phyloP scores from a whole-genome alignment of 768 basidiomycete species.

The Leucogyrophana mollusca region DNA sequence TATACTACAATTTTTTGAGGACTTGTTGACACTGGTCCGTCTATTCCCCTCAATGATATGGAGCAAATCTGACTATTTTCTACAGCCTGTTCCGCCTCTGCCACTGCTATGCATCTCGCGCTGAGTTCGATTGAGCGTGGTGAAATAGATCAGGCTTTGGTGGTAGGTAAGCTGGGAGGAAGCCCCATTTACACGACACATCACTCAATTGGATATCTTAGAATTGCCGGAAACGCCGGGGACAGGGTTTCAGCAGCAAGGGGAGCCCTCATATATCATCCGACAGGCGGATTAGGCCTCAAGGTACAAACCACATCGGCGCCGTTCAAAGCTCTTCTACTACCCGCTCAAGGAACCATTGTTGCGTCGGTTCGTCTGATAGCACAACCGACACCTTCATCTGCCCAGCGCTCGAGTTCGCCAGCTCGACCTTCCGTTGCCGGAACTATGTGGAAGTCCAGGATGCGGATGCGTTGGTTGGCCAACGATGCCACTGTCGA shows the following conservation, averaged over 20 bases:
- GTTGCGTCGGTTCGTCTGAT: not conserved
- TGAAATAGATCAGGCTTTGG: not conserved
- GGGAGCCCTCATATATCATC: too few relatives aligned
- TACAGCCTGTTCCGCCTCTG: not conserved
- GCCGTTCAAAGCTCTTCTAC: too few relatives aligned
- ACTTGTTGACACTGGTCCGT: constrained; percentile 5
- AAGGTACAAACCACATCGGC: too few relatives aligned
- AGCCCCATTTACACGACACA: too few relatives aligned
- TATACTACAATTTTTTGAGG: constrained; percentile 29
- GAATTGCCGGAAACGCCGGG: too few relatives aligned
- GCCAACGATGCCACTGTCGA: not conserved
- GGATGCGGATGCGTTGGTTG: constrained; percentile 12
- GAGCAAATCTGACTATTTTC: not conserved
- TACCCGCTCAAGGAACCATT: constrained; percentile 3
- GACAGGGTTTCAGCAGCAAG: too few relatives aligned
- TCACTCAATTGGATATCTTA: too few relatives aligned
- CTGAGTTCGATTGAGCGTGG: not conserved
- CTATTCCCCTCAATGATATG: not conserved
- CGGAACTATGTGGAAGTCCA: constrained; percentile 11
- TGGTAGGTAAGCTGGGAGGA: not conserved
- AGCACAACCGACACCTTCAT: constrained; percentile 15
- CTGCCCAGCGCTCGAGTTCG: constrained; percentile 10
- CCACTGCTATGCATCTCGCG: not conserved
- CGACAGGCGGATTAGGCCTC: too few relatives aligned
- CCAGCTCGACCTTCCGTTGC: constrained; percentile 6